Base-by-base conservation (phyloP, 2,329 filamentous ascomycete genomes). In the Dichotomopilus funicola region DNA sequence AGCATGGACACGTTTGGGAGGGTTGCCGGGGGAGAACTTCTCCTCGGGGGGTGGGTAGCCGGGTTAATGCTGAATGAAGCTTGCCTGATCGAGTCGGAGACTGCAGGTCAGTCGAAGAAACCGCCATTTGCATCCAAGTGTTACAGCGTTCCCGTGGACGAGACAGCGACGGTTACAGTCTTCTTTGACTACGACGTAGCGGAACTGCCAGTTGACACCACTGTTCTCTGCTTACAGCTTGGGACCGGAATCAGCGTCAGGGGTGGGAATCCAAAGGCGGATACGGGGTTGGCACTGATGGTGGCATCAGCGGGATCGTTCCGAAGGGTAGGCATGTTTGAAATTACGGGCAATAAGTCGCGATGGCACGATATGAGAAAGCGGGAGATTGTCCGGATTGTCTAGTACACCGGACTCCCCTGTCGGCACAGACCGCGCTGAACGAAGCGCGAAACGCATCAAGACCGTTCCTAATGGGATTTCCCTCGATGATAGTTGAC, bases 361-460 rank as follows among this genome's bases (percentile, higher is more conserved):
- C 41, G 4, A 31, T 44, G 41, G 41, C 19, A 19, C 10, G 41
- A 31, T 6, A 44, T 11, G 41, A 44, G 41, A 31, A 44, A 27
- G n/a, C 19, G 41, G 41, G 41, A 44, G n/a, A 31, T 19, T 44
- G 41, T 44, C 41, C 10, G 41, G 41, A 44, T 44, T 68, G n/a
- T 44, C 19, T 44, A 44, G 13, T 13, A 59, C 19, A 27, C 19
- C 19, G 19, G 19, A 27, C 19, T 27, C 19, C 19, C 19, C 19
- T 27, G 19, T 27, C 19, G 19, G 19, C 19, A 3, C 19, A 27
- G 19, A 27, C 19, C 19, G 3, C 19, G 19, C 3, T 27, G 19
- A 27, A 27, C 19, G 19, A 27, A 27, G 19, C 19, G 19, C 19
- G 19, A 3, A 27, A 27, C 19, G 19, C 19, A 27, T 27, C 19